phyloP scores from a whole-genome alignment of 164 flowering plant species.

The Liriodendron chinense region DNA sequence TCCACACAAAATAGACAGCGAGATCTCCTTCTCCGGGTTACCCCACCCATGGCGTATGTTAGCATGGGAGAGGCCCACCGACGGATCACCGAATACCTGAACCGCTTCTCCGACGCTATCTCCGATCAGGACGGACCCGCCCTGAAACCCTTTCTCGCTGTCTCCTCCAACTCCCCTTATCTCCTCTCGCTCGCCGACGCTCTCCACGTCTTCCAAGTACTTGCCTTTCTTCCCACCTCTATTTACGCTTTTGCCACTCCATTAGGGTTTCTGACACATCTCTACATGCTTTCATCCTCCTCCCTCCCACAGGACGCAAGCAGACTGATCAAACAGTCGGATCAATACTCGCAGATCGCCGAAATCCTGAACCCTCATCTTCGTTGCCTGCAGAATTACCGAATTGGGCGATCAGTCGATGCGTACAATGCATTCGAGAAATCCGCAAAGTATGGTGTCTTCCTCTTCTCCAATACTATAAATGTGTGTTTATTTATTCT shows the following conservation, averaged over 20 bases:
- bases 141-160: conserved; percentile 56
- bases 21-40: background rate
- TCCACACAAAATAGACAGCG: background rate
- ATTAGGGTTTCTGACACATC: background rate
- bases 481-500: background rate
- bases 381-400: conserved; percentile 63
- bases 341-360: conserved; percentile 52
- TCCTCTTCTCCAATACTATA: background rate
- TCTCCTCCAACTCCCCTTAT: conserved; percentile 64
- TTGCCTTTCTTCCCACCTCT: background rate
- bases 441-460: conserved; percentile 57
- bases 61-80: conserved; percentile 98
- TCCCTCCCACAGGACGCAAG: conserved; percentile 52
- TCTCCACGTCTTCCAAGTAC: conserved; percentile 77
- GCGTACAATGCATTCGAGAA: conserved; percentile 79
- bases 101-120: conserved; percentile 77
- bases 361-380: conserved; percentile 63
- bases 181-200: conserved; percentile 83
- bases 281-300: background rate
- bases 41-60: conserved; percentile 45
- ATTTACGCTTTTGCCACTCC: background rate
- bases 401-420: conserved; percentile 57
- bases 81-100: conserved; percentile 73
- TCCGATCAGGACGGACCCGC: conserved; percentile 63
- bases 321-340: conserved; percentile 68